Evolutionary conservation across 345 rosid genomes (phyloP).

Genomic region (Cardamine occulta): DNA sequence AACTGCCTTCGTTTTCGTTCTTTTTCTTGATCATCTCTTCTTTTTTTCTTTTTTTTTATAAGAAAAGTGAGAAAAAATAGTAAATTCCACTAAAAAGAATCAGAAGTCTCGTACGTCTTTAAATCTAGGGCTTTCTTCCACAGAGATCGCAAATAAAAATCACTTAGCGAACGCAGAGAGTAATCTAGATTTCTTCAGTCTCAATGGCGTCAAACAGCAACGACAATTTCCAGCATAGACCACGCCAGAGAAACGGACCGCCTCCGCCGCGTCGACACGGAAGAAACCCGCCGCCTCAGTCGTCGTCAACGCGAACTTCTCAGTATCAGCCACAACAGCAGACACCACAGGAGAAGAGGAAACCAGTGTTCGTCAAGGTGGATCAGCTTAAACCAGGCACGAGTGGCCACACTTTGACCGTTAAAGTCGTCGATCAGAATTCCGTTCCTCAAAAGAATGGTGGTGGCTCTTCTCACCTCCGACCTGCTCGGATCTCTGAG

Average conservation of each 20-base stretch:
- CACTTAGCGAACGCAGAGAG: background rate
- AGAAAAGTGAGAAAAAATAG: slow-evolving; percentile 6
- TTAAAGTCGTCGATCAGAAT: slow-evolving; percentile 58
- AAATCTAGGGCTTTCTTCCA: slow-evolving; percentile 30
- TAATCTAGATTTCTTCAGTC: background rate
- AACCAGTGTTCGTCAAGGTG: slow-evolving; percentile 69
- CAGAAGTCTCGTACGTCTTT: background rate
- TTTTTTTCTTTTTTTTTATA: background rate
- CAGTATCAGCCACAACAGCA: slow-evolving; percentile 37
- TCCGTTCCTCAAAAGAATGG: slow-evolving; percentile 52
- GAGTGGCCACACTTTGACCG: slow-evolving; percentile 64
- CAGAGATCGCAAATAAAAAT: background rate
- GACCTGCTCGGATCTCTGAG: slow-evolving; percentile 62
- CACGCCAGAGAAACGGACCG: slow-evolving; percentile 40
- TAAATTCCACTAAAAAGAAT: slow-evolving; percentile 31
- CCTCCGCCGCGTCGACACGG: slow-evolving; percentile 38
- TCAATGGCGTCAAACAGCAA: slow-evolving; percentile 42
- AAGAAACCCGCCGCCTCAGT: slow-evolving; percentile 39
- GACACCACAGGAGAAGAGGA: slow-evolving; percentile 51
- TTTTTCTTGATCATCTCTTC: background rate
- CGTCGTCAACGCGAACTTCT: slow-evolving; percentile 28
- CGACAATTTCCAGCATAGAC: slow-evolving; percentile 34
- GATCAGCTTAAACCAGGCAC: slow-evolving; percentile 74
- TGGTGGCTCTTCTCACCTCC: slow-evolving; percentile 49
- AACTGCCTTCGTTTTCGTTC: background rate